Base-by-base conservation (phyloP, 2,329 filamentous ascomycete genomes). In the Aspergillus sp. region DNA sequence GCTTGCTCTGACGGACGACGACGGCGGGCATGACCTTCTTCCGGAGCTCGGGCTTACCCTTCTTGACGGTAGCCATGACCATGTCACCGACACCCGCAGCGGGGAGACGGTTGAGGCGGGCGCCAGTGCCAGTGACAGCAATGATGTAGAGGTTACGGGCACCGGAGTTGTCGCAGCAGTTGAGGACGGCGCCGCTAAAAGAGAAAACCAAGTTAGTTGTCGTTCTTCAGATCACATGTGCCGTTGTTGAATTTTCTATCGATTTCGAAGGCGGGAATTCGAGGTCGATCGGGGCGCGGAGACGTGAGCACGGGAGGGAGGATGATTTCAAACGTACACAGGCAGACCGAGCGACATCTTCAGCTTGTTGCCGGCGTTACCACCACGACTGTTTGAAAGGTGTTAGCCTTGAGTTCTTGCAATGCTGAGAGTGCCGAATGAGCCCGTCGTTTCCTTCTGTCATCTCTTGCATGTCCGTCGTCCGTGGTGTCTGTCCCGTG, bases 11-110 rank as follows among this genome's bases (percentile, higher is more conserved):
- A 78, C 94, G 85, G 77, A 97, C 93, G 75, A 99, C 94, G 76
- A 99, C 93, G 73, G 94, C 94, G 69, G 94, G 94, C 91, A 99
- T 96, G 79, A 99, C 94, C 89, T 99, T 99, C 90, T 99, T 99
- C 80, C 95, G 86, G 75, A 99, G 84, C 82, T 99, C 95, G 63
- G 95, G 95, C 90, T 99, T 99, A 82, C 95, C 94, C 90, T 99
- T 97, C 90, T 99, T 97, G 82, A 97, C 94, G 66, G 94, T 97
- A 66, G 93, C 93, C 92, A 99, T 97, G 76, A 97, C 94, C 94
- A 97, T 97, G 84, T 97, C 94, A 73, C 94, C 94, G 71, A 96
- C 93, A 85, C 94, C 94, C 68, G 89, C 94, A 72, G 94, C 93
- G 68, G 93, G 93, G 73, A 99, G 86, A 78, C 93, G 87, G 87